Conservation (phyloP, 805 yeast genomes). For the Hanseniaspora mollemarum region DNA sequence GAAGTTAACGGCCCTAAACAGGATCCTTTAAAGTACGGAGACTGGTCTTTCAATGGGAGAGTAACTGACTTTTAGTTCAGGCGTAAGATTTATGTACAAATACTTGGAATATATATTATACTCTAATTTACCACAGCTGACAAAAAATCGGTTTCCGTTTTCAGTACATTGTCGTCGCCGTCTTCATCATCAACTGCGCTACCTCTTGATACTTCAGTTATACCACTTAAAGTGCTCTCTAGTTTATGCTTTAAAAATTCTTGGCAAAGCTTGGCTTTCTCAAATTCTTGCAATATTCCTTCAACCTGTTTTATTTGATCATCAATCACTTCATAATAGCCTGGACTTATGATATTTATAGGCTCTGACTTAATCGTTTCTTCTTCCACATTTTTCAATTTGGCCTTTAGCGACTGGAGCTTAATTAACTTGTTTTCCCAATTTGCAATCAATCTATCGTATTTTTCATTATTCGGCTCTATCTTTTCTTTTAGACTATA, state of each 20-base stretch:
- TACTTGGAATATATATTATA: not conserved
- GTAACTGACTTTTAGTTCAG: constrained; percentile 93
- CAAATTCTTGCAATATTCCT: not conserved
- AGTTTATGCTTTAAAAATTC: not conserved
- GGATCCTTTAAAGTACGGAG: constrained; percentile 84
- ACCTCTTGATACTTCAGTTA: no score
- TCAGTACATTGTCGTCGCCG: not conserved
- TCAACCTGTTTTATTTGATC: not conserved
- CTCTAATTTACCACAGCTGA: not conserved
- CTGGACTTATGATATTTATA: not conserved
- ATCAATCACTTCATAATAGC: not conserved
- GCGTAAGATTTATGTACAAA: no score
- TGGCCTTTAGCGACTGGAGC: not conserved
- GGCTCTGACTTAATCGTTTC: not conserved
- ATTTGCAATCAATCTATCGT: not conserved
- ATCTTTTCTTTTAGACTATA: not conserved
- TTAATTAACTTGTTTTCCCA: not conserved
- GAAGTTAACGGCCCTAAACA: constrained; percentile 97
- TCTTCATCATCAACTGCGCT: not conserved
- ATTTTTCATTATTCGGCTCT: not conserved
- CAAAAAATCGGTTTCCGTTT: not conserved
- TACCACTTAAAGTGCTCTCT: not conserved
- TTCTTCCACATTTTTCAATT: constrained; percentile 1
- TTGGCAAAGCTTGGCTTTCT: not conserved
- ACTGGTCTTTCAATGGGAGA: constrained; percentile 90